Conservation (phyloP, 75 land plant species). For the Picea sitchensis region DNA sequence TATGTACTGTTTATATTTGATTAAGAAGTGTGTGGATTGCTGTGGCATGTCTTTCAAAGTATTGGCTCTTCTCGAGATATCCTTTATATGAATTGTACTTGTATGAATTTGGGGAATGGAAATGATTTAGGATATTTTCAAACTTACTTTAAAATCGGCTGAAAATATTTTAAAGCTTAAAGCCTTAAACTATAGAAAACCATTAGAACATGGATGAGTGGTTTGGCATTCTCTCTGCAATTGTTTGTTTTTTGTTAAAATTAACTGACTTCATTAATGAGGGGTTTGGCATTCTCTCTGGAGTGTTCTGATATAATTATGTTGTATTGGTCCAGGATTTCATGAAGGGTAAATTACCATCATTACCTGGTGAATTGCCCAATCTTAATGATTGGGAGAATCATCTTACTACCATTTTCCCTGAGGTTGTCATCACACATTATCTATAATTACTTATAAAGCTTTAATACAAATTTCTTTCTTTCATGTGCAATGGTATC, state of each 20-base stretch:
- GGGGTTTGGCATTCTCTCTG: not conserved
- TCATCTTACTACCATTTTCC: conserved; percentile 96
- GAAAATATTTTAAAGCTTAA: not conserved
- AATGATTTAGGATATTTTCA: not conserved
- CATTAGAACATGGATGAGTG: not conserved
- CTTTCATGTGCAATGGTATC: conserved; percentile 7
- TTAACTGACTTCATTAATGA: not conserved
- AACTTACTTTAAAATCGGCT: not conserved
- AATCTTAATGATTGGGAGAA: conserved; percentile 96
- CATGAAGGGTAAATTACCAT: conserved; percentile 81
- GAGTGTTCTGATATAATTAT: not conserved
- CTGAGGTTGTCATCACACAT: conserved; percentile 55
- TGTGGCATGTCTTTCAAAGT: conserved; percentile 89
- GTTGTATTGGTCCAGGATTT: conserved; percentile 66
- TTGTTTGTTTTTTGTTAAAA: no score
- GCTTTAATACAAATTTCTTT: not conserved
- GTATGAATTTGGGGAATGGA: not conserved
- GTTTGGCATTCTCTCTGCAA: not conserved
- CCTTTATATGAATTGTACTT: not conserved
- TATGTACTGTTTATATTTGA: conserved; percentile 95
- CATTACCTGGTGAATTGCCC: conserved; percentile 82
- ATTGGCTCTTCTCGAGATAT: conserved; percentile 7
- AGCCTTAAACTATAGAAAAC: not conserved
- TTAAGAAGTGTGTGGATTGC: conserved; percentile 88
- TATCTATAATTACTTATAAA: not conserved